Conservation (phyloP, 257 asterid species). For the Gynochthodes officinalis region DNA sequence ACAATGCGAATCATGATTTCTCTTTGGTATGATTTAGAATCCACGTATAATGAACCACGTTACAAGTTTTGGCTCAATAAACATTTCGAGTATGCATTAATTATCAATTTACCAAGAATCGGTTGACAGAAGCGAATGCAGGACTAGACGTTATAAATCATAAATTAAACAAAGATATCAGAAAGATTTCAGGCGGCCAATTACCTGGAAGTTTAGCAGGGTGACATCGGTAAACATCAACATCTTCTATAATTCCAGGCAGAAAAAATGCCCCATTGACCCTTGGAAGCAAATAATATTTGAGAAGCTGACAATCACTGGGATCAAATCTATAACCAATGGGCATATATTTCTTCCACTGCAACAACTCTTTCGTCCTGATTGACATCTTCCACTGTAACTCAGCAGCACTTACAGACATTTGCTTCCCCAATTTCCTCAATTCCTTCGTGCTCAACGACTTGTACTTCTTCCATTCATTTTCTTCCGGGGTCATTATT, state of each 20-base stretch:
- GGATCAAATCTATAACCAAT: constrained; percentile 15
- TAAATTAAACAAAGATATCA: too few species aligned
- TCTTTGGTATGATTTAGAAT: too few species aligned
- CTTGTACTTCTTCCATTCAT: not conserved
- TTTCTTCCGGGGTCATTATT: not conserved
- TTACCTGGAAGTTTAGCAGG: constrained; percentile 12
- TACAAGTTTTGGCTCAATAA: too few species aligned
- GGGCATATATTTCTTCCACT: not conserved
- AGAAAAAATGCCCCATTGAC: not conserved
- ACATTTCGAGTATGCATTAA: too few species aligned
- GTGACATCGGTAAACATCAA: not conserved
- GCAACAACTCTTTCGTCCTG: not conserved
- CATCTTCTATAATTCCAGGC: not conserved
- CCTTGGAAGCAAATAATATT: not conserved
- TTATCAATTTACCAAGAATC: too few species aligned
- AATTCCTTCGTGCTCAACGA: not conserved
- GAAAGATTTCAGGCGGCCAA: too few species aligned
- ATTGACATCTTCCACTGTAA: not conserved
- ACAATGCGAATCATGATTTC: too few species aligned
- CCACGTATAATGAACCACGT: too few species aligned
- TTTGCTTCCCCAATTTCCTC: not conserved
- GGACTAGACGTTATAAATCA: too few species aligned
- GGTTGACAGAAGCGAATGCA: too few species aligned
- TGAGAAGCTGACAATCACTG: not conserved
- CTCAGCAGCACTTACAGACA: constrained; percentile 1